These are phyloP conservation scores for Lodderomyces jiufengensis DNA, from an alignment of 1,139 yeast species.

Conservation along the genomic window DNA sequence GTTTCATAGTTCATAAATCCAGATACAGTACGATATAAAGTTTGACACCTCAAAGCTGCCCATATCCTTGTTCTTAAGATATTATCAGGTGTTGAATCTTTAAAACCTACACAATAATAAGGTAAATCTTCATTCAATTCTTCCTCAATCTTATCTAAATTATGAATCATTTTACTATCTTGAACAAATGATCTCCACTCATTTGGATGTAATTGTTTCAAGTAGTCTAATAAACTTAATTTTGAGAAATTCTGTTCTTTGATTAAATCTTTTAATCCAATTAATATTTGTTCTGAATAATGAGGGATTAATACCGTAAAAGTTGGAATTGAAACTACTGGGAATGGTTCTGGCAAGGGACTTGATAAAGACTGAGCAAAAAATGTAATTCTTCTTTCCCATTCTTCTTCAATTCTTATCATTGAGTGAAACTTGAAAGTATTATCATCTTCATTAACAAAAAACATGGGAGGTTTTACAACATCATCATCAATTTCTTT, in stretches of 20 bases:
- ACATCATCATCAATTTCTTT: constrained; percentile 30
- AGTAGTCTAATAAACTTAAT: constrained; percentile 68
- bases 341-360: constrained; percentile 68
- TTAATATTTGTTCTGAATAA: constrained; percentile 69
- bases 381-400: constrained; percentile 75
- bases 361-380: constrained; percentile 86
- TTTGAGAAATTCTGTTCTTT: constrained; percentile 57
- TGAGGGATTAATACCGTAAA: constrained; percentile 88
- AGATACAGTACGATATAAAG: constrained; percentile 70
- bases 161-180: constrained; percentile 47
- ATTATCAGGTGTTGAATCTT: constrained; percentile 56
- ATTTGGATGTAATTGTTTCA: constrained; percentile 60
- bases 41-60: constrained; percentile 79
- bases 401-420: constrained; percentile 60
- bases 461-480: constrained; percentile 62
- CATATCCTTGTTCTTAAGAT: constrained; percentile 70
- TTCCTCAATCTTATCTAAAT: constrained; percentile 6
- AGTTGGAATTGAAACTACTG: constrained; percentile 73
- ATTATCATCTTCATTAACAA: constrained; percentile 69
- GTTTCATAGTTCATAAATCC: constrained; percentile 71
- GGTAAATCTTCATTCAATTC: constrained; percentile 52
- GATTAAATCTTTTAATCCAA: constrained; percentile 64
- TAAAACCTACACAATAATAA: constrained; percentile 68
- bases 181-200: constrained; percentile 80
- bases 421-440: constrained; percentile 34